Conservation (phyloP, 495 filamentous ascomycete genomes). For the Gamarada debralockiae region DNA sequence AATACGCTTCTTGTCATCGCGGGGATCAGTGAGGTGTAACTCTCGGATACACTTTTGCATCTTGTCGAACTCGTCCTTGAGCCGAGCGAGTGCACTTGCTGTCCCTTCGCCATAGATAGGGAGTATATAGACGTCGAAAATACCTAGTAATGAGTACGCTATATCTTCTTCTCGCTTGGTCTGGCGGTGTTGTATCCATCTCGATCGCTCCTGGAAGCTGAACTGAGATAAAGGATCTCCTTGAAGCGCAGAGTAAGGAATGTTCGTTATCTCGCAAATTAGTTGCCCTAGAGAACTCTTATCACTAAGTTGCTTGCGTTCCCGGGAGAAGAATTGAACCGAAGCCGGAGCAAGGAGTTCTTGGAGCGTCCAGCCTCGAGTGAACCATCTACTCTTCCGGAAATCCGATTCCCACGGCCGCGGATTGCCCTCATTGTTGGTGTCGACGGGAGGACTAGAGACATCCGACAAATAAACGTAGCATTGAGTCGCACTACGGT, state of each 20-base stretch:
- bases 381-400: neutral
- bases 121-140: too few relatives aligned
- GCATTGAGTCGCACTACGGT: too few relatives aligned
- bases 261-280: neutral
- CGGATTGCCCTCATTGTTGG: too few relatives aligned
- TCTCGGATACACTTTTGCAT: conserved; percentile 1
- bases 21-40: too few relatives aligned
- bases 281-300: neutral
- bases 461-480: too few relatives aligned
- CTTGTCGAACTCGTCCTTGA: conserved; percentile 1
- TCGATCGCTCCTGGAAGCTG: neutral
- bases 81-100: neutral
- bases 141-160: too few relatives aligned
- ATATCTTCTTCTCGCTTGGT: neutral
- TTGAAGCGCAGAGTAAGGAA: conserved; percentile 1
- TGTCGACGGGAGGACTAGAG: too few relatives aligned
- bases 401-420: too few relatives aligned
- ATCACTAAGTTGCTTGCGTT: neutral
- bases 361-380: too few relatives aligned
- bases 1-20: conserved; percentile 5
- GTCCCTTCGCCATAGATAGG: neutral
- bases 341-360: too few relatives aligned
- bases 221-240: conserved; percentile 4
- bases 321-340: neutral
- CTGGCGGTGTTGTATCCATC: neutral